A percentile compares a stretch with the other conserved stretches of the same genome.
Evolutionary conservation across 2,329 filamentous ascomycete genomes (phyloP).

Genomic region (Raffaelea ambrosiae): DNA sequence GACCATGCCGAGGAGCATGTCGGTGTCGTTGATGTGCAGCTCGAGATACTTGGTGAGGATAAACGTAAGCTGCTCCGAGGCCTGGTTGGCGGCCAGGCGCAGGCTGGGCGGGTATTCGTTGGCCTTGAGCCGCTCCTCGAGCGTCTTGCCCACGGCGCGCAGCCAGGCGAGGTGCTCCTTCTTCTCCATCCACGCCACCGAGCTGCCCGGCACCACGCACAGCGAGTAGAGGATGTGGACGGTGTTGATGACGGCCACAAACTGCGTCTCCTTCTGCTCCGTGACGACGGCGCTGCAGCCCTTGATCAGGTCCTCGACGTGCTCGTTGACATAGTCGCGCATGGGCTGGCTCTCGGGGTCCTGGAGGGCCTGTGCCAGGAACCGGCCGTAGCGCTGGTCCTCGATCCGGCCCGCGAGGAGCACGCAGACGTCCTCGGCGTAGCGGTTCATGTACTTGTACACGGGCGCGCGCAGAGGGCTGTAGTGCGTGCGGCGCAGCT

Average conservation of each 20-base stretch:
- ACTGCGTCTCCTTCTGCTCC: slow-evolving; percentile 61
- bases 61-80: slow-evolving; percentile 76
- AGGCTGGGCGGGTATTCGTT: slow-evolving; percentile 64
- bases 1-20: slow-evolving; percentile 76
- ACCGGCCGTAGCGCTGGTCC: slow-evolving; percentile 79
- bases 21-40: slow-evolving; percentile 65
- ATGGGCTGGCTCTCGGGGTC: slow-evolving; percentile 67
- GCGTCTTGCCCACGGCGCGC: slow-evolving; percentile 61
- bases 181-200: slow-evolving; percentile 68
- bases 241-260: slow-evolving; percentile 69
- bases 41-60: slow-evolving; percentile 76
- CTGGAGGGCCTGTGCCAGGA: slow-evolving; percentile 79
- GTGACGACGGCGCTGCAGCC: slow-evolving; percentile 54
- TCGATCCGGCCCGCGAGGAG: slow-evolving; percentile 73
- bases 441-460: slow-evolving; percentile 88
- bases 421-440: slow-evolving; percentile 77
- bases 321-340: slow-evolving; percentile 63
- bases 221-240: slow-evolving; percentile 80
- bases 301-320: slow-evolving; percentile 63
- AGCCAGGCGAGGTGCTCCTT: slow-evolving; percentile 53
- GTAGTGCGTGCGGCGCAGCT: slow-evolving; percentile 74
- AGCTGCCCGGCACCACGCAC: slow-evolving; percentile 34
- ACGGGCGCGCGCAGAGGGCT: slow-evolving; percentile 88
- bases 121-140: slow-evolving; percentile 64
- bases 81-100: slow-evolving; percentile 80